These are phyloP conservation scores for Clitopilus hobsonii DNA, from an alignment of 768 basidiomycete species.

Conservation along the genomic window DNA sequence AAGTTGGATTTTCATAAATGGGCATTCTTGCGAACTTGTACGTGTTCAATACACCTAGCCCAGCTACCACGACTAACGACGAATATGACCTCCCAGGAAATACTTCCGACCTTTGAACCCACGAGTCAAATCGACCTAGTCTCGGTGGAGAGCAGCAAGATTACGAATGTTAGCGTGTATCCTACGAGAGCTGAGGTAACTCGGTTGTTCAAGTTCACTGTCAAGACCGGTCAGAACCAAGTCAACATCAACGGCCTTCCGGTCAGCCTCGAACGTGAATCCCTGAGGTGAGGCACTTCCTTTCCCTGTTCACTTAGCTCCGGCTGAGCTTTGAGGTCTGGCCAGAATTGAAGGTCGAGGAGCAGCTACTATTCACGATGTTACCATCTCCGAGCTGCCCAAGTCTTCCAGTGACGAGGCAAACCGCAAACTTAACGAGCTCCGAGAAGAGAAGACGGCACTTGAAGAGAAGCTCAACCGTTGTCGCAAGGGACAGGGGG, in stretches of 20 bases:
- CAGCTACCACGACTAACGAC: not conserved
- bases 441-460: constrained; percentile 12
- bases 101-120: not conserved
- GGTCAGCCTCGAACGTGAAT: constrained; percentile 21
- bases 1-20: too few species aligned
- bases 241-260: constrained; percentile 28
- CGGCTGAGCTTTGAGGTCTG: too few species aligned
- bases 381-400: constrained; percentile 18
- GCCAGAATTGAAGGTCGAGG: constrained; percentile 33
- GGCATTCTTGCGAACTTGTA: too few species aligned
- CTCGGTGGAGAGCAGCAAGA: constrained; percentile 23
- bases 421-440: constrained; percentile 15
- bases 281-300: constrained; percentile 22
- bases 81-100: not conserved
- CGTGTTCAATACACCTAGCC: too few species aligned
- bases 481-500: constrained; percentile 15
- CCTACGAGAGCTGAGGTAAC: constrained; percentile 31
- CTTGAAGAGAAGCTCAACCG: constrained; percentile 18
- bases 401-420: constrained; percentile 5
- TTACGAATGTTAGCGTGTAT: constrained; percentile 29
- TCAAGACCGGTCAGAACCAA: constrained; percentile 27
- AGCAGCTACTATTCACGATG: constrained; percentile 29
- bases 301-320: too few species aligned
- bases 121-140: constrained; percentile 16
- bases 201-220: constrained; percentile 23